Percentiles rank a stretch among this genome's conserved stretches.
These are phyloP conservation scores for Chenopodium album DNA, from an alignment of 148 eudicot genomes.

Conservation along the genomic window DNA sequence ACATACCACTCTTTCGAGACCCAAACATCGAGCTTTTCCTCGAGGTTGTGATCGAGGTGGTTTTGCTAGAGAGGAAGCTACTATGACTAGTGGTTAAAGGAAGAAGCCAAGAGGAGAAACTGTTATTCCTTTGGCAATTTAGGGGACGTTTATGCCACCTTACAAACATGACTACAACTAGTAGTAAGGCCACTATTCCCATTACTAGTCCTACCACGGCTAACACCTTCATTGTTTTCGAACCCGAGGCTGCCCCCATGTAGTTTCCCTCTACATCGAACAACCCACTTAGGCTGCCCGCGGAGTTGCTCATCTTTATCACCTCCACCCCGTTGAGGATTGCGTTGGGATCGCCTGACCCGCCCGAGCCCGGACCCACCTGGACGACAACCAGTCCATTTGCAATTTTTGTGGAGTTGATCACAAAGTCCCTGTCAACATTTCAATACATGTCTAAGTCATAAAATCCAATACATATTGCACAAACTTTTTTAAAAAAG, in stretches of 20 bases:
- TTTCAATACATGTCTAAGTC: background rate
- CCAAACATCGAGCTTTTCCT: constrained; percentile 26
- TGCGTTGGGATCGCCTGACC: constrained; percentile 39
- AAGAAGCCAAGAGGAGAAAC: constrained; percentile 65
- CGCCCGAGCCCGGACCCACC: constrained; percentile 39
- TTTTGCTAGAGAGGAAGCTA: constrained; percentile 42
- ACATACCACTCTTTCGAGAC: constrained; percentile 42
- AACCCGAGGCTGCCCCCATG: constrained; percentile 26
- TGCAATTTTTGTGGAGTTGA: constrained; percentile 43
- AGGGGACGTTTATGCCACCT: constrained; percentile 49
- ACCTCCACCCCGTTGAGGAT: constrained; percentile 64
- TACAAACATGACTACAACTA: constrained; percentile 35
- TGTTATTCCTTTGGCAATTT: constrained; percentile 44
- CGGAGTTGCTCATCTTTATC: constrained; percentile 62
- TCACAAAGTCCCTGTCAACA: constrained; percentile 41
- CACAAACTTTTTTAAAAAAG: no score
- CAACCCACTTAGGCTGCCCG: constrained; percentile 56
- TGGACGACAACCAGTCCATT: constrained; percentile 49
- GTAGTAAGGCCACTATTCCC: constrained; percentile 35
- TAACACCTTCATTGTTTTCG: constrained; percentile 33
- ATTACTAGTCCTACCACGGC: constrained; percentile 37
- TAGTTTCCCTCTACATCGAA: constrained; percentile 45
- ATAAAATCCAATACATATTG: no score
- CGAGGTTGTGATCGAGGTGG: constrained; percentile 14
- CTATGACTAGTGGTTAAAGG: constrained; percentile 47